Conservation (phyloP, 345 rosid genomes). For the Zanthoxylum bungeanum region DNA sequence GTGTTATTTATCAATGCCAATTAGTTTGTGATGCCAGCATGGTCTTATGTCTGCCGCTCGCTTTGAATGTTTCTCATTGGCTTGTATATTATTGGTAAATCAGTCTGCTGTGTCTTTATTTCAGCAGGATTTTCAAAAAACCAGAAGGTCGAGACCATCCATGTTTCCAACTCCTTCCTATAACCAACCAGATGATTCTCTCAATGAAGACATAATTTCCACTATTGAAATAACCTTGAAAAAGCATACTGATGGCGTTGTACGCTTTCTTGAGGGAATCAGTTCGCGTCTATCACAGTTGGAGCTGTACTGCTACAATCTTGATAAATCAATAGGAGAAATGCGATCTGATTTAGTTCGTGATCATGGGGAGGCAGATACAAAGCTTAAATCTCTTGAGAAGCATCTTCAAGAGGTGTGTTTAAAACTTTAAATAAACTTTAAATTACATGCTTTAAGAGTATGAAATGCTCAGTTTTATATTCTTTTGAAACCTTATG, state of each 20-base stretch:
- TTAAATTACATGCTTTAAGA: neutral
- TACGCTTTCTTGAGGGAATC: slow-evolving; percentile 96
- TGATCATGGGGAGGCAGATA: slow-evolving; percentile 69
- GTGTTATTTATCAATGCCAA: neutral
- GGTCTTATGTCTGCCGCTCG: slow-evolving; percentile 1
- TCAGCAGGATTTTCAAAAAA: slow-evolving; percentile 74
- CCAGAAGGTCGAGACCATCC: slow-evolving; percentile 66
- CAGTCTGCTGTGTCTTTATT: slow-evolving; percentile 4
- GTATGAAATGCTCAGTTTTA: neutral
- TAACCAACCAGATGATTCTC: slow-evolving; percentile 85
- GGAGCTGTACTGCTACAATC: slow-evolving; percentile 87
- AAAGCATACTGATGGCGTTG: slow-evolving; percentile 64
- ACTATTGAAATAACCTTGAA: slow-evolving; percentile 79
- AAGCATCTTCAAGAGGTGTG: slow-evolving; percentile 95
- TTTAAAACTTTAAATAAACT: slow-evolving; percentile 3
- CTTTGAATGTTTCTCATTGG: neutral
- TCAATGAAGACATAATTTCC: slow-evolving; percentile 52
- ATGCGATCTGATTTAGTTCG: slow-evolving; percentile 76
- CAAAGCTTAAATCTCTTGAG: slow-evolving; percentile 82
- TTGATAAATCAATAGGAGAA: slow-evolving; percentile 92
- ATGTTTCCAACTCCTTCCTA: slow-evolving; percentile 56
- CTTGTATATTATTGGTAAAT: neutral
- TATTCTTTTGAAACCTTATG: too few species aligned
- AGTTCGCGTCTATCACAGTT: slow-evolving; percentile 94
- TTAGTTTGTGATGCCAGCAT: neutral